A percentile compares a stretch with the other conserved stretches of the same genome.
phyloP scores from a whole-genome alignment of 2,329 filamentous ascomycete genomes.

The Herpomyces periplanetae region DNA sequence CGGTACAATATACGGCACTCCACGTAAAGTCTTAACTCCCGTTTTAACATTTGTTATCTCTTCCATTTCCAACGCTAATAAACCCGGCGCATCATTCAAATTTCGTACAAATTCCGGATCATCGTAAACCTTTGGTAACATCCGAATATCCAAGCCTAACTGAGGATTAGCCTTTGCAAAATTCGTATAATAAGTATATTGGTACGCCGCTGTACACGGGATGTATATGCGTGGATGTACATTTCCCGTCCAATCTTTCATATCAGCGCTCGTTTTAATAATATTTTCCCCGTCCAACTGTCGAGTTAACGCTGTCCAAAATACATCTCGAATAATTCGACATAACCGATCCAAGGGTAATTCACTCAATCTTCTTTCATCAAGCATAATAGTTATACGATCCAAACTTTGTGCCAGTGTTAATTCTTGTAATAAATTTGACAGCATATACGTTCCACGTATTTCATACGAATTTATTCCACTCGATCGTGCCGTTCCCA shows the following conservation, averaged over 20 bases:
- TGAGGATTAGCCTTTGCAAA: conserved; percentile 42
- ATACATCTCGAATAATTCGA: conserved; percentile 50
- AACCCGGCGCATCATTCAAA: conserved; percentile 50
- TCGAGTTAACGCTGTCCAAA: conserved; percentile 67
- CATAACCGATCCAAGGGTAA: conserved; percentile 66
- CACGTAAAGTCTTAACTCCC: conserved; percentile 26
- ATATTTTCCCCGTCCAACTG: conserved; percentile 50
- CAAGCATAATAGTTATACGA: conserved; percentile 53
- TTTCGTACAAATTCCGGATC: conserved; percentile 43
- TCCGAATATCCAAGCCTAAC: conserved; percentile 47
- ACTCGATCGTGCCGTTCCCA: conserved; percentile 50
- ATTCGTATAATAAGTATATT: conserved; percentile 52
- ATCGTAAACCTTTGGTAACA: conserved; percentile 27
- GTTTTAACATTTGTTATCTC: conserved; percentile 22
- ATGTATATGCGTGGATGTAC: conserved; percentile 72
- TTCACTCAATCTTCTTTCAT: conserved; percentile 65
- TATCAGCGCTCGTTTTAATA: conserved; percentile 14
- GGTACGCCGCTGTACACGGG: conserved; percentile 41
- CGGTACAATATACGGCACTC: conserved; percentile 80
- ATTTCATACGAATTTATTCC: conserved; percentile 63
- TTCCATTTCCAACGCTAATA: conserved; percentile 65
- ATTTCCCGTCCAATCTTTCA: conserved; percentile 78
- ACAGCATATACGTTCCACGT: conserved; percentile 83
- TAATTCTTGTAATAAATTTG: conserved; percentile 76
- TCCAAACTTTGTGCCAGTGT: conserved; percentile 68